phyloP scores from a whole-genome alignment of 2,329 filamentous ascomycete genomes.

The Penicillium sp. region DNA sequence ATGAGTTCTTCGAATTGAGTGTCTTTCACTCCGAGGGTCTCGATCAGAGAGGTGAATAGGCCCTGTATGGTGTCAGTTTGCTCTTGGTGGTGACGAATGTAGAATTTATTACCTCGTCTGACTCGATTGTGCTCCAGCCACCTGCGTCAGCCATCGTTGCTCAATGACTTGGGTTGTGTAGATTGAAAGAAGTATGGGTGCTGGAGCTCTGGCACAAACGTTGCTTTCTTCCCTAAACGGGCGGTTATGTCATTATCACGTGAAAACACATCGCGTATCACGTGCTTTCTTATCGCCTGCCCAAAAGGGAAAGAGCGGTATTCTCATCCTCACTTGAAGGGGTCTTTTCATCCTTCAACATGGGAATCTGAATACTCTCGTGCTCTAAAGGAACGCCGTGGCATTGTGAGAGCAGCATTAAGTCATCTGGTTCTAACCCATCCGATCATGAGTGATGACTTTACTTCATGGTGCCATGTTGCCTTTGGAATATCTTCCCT shows the following conservation, averaged over 20 bases:
- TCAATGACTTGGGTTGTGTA: constrained; percentile 45
- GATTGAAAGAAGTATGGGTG: constrained; percentile 1
- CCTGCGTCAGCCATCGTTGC: constrained; percentile 56
- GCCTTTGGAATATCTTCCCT: too few species aligned
- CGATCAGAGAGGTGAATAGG: constrained; percentile 95
- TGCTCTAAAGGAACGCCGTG: too few species aligned
- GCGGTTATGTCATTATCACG: constrained; percentile 19
- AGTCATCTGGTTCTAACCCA: too few species aligned
- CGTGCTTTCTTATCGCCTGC: background rate
- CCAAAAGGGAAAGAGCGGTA: background rate
- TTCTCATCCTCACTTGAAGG: too few species aligned
- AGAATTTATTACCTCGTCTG: constrained; percentile 74
- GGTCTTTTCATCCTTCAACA: too few species aligned
- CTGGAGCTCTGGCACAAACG: background rate
- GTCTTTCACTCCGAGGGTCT: constrained; percentile 85
- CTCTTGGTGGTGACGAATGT: background rate
- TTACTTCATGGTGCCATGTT: too few species aligned
- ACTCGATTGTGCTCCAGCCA: constrained; percentile 98
- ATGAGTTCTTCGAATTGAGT: constrained; percentile 98
- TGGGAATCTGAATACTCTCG: too few species aligned
- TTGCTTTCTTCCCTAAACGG: constrained; percentile 10
- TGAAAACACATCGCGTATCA: background rate
- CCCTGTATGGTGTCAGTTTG: constrained; percentile 56
- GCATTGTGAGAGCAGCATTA: too few species aligned
- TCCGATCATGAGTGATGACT: too few species aligned